Evolutionary conservation across 2,329 filamentous ascomycete genomes (phyloP), one percentile per base, ranked within the genome.

Genomic region (Penicillium sp.): DNA sequence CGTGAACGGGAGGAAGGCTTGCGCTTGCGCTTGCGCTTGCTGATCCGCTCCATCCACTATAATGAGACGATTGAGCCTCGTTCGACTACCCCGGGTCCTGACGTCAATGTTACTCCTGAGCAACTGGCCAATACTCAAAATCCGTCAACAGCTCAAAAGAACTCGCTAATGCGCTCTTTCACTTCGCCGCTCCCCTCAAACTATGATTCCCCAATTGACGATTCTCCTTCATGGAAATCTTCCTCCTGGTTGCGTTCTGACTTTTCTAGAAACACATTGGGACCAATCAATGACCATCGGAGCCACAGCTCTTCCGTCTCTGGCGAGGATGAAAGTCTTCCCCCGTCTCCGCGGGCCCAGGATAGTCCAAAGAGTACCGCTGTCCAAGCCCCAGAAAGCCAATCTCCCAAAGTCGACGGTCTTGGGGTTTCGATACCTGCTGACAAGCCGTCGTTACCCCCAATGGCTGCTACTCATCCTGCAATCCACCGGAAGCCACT

Each of bases 1-100:
- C 86, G 87, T 57, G 92, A 97, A 75, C 83, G 91, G 53, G 90
- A 96, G 57, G 93, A 97, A 72, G 92, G 91, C 23, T 92, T 91
- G 64, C 85, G 92, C 57, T 87, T n/a, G n/a, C n/a, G n/a, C n/a
- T n/a, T 99, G 82, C 88, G 93, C 52, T 87, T 88, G 46, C 80
- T 97, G 13, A 91, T 99, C 56, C 86, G 91, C 59, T 85, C 84
- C 58, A 90, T 97, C 61, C 86, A 93, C 28, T n/a, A n/a, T n/a
- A n/a, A n/a, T n/a, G n/a, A n/a, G 91, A 88, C 31, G 54, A 53
- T 14, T 13, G 72, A 73, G 33, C 67, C 70, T 16, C 79, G 79
- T 55, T 74, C 80, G 28, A 79, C 81, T 10, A n/a, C n/a, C n/a
- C n/a, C n/a, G n/a, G 84, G 83, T 4, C 82, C 82, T 33, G n/a